Conservation (phyloP, 192 early-diverging fungal species). For the Lobosporangium transversale region DNA sequence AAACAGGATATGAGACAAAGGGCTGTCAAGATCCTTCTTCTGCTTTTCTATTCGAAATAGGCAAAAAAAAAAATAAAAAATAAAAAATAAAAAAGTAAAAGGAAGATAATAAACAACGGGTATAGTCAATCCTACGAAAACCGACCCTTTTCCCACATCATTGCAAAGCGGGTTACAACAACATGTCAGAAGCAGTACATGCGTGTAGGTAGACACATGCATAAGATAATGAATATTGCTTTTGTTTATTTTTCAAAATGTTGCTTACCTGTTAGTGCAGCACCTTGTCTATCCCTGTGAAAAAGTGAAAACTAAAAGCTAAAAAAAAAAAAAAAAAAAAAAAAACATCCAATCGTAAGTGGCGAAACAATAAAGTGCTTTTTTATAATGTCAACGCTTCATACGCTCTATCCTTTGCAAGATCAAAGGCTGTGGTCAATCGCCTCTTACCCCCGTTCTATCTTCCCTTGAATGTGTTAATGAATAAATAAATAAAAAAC, state of each 20-base stretch:
- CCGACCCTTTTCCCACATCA: too few relatives aligned
- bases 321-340: too few relatives aligned
- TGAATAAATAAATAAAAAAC: background rate
- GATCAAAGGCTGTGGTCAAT: background rate
- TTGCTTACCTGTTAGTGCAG: background rate
- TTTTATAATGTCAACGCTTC: background rate
- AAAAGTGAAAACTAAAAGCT: too few relatives aligned
- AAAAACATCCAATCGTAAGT: background rate
- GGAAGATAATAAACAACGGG: too few relatives aligned
- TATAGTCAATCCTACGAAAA: too few relatives aligned
- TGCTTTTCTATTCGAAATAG: too few relatives aligned
- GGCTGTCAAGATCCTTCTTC: too few relatives aligned
- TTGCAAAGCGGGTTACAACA: too few relatives aligned
- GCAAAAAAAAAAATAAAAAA: too few relatives aligned
- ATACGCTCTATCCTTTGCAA: background rate
- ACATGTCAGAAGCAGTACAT: background rate
- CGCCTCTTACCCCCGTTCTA: background rate
- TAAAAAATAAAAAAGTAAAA: too few relatives aligned
- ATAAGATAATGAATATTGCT: background rate
- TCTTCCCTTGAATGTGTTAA: background rate
- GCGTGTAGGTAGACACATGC: constrained; percentile 2
- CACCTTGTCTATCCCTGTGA: background rate
- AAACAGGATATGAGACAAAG: too few relatives aligned
- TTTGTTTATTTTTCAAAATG: background rate
- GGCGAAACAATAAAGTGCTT: background rate